Conservation (phyloP, 441 rosid species). For the Metrosideros polymorpha region DNA sequence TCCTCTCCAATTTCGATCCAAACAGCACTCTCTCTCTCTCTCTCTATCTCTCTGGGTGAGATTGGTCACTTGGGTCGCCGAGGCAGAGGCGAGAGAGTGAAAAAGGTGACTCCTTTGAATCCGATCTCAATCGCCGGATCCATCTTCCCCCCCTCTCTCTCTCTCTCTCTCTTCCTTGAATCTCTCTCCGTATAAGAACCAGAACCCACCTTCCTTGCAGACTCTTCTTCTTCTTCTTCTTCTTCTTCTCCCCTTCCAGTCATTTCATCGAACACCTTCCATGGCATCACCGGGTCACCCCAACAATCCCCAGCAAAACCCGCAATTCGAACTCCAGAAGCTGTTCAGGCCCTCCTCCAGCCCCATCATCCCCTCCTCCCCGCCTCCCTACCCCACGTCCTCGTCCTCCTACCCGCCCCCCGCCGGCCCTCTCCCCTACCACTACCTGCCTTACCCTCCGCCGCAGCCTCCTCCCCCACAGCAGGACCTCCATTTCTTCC, state of each 20-base stretch:
- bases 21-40: neutral
- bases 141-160: no score
- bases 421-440: constrained; percentile 34
- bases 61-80: neutral
- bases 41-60: neutral
- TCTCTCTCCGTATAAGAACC: neutral
- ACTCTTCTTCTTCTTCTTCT: neutral
- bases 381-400: constrained; percentile 20
- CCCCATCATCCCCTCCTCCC: neutral
- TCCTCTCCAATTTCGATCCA: no score
- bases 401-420: constrained; percentile 56
- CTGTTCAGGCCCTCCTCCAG: constrained; percentile 3
- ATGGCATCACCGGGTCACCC: constrained; percentile 1
- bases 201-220: neutral
- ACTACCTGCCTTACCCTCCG: constrained; percentile 32
- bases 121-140: constrained; percentile 6
- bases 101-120: neutral
- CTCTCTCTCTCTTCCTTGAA: neutral
- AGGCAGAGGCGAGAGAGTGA: neutral
- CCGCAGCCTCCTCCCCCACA: constrained; percentile 26
- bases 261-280: neutral
- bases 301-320: constrained; percentile 29
- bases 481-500: constrained; percentile 13
- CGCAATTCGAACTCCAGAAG: constrained; percentile 19
- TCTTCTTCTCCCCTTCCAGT: rapidly evolving